phyloP scores from a whole-genome alignment of 208 protist species.

The Wallacemonas sp. region DNA sequence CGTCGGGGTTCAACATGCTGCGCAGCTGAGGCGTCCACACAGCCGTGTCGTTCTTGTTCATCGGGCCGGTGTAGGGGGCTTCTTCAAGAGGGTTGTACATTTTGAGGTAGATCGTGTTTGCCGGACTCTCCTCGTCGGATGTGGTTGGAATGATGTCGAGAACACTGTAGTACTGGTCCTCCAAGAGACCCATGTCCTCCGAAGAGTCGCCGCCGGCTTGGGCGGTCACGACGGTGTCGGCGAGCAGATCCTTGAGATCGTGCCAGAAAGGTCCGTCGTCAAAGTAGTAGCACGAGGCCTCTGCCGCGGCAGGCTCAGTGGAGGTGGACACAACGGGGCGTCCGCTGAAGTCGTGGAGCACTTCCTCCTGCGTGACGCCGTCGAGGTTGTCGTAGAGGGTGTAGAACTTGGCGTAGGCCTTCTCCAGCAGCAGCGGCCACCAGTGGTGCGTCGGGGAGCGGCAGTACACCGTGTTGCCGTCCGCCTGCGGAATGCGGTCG shows the following conservation, averaged over 20 bases:
- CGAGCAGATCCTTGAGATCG: slow-evolving; percentile 26
- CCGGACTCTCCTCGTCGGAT: slow-evolving; percentile 19
- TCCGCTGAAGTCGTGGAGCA: slow-evolving; percentile 69
- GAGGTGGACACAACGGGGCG: slow-evolving; percentile 44
- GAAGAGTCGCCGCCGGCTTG: slow-evolving; percentile 23
- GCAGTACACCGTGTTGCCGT: slow-evolving; percentile 58
- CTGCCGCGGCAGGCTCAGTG: slow-evolving; percentile 34
- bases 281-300: slow-evolving; percentile 38
- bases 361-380: slow-evolving; percentile 50
- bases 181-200: slow-evolving; percentile 36
- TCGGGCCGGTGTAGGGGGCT: slow-evolving; percentile 38
- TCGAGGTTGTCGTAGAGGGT: slow-evolving; percentile 66
- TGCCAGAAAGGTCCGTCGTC: slow-evolving; percentile 45
- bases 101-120: slow-evolving; percentile 37
- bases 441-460: slow-evolving; percentile 64
- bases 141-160: slow-evolving; percentile 36
- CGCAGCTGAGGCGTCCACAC: slow-evolving; percentile 37
- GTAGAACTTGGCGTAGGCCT: slow-evolving; percentile 87
- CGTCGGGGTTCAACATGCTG: slow-evolving; percentile 22
- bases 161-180: slow-evolving; percentile 49
- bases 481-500: slow-evolving; percentile 57
- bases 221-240: slow-evolving; percentile 31
- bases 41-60: slow-evolving; percentile 38
- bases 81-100: slow-evolving; percentile 58
- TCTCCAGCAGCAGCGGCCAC: slow-evolving; percentile 75